Conservation (phyloP, 1,284 basidiomycete genomes). For the Bondarzewia mesenterica region DNA sequence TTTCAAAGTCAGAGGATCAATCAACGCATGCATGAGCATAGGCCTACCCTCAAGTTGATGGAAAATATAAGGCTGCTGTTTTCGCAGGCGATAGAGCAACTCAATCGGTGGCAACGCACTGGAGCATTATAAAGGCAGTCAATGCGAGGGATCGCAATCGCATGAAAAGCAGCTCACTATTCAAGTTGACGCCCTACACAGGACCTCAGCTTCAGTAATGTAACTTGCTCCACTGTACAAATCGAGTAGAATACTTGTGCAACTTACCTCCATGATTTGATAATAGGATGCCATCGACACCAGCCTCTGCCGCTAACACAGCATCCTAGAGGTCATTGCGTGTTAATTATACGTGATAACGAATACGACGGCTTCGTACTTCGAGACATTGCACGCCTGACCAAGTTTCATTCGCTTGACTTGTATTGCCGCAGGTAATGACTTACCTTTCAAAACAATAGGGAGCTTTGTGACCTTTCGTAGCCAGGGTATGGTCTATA, state of each 20-base stretch:
- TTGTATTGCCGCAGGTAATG: too few relatives aligned
- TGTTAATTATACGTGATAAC: neutral
- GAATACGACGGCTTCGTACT: constrained; percentile 29
- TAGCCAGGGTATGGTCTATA: constrained; percentile 72
- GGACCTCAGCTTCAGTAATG: too few relatives aligned
- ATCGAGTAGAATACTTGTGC: constrained; percentile 13
- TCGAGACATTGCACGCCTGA: constrained; percentile 70
- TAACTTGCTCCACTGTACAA: too few relatives aligned
- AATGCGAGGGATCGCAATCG: neutral
- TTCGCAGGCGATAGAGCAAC: constrained; percentile 66
- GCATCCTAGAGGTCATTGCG: constrained; percentile 46
- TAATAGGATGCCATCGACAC: constrained; percentile 81
- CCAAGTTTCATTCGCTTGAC: constrained; percentile 1
- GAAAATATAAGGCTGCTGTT: constrained; percentile 72
- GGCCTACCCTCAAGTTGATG: constrained; percentile 52
- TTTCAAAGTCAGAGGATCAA: neutral
- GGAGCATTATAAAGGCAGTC: neutral
- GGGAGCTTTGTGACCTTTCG: constrained; percentile 70
- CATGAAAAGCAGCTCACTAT: constrained; percentile 39
- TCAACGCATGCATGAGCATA: neutral
- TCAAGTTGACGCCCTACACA: constrained; percentile 74
- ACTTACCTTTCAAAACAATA: constrained; percentile 72
- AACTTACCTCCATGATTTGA: constrained; percentile 84
- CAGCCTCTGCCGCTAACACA: constrained; percentile 81
- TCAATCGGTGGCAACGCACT: constrained; percentile 69